Conservation (phyloP, 148 eudicot genomes). For the Amaranthus hypochondriacus region DNA sequence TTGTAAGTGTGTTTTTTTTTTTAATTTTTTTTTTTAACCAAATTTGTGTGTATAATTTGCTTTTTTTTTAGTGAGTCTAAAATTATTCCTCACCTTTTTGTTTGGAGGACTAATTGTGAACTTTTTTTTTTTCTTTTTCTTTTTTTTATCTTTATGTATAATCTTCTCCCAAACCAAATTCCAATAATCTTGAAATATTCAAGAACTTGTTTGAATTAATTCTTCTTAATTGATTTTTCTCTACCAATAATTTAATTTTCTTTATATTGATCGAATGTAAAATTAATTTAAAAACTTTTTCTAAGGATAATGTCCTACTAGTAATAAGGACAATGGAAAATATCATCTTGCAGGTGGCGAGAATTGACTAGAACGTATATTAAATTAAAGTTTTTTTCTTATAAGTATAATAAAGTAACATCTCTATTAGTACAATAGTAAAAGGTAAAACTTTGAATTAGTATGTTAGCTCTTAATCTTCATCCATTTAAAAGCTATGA, state of each 20-base stretch:
- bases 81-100: conserved; percentile 18
- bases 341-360: no score
- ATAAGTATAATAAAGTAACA: no score
- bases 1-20: background rate
- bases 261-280: no score
- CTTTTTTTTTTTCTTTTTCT: background rate
- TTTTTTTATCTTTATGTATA: background rate
- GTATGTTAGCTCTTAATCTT: no score
- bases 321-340: no score
- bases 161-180: background rate
- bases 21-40: background rate
- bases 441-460: no score
- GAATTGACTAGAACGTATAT: no score
- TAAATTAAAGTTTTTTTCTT: no score
- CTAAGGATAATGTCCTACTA: no score
- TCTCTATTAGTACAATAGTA: no score
- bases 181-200: background rate
- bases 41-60: conserved; percentile 12
- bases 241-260: background rate
- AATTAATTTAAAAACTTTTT: no score
- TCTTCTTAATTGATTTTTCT: background rate
- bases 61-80: background rate
- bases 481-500: no score
- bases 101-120: conserved; percentile 10
- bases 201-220: background rate